phyloP scores from a whole-genome alignment of 176 grass and related monocot genomes.

The Themeda triandra region DNA sequence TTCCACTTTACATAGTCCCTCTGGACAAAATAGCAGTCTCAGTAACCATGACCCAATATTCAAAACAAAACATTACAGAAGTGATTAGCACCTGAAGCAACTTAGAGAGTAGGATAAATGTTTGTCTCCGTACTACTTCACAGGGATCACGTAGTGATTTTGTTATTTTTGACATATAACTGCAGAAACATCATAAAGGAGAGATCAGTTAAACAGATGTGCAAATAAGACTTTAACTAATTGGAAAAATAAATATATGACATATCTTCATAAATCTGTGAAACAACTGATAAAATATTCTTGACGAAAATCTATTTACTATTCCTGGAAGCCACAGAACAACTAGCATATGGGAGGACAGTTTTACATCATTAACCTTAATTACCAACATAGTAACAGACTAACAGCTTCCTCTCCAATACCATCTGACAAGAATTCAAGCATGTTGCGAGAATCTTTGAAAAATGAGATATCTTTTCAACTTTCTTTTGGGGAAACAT shows the following conservation, averaged over 20 bases:
- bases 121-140: constrained; percentile 96
- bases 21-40: constrained; percentile 49
- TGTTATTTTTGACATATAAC: constrained; percentile 92
- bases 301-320: constrained; percentile 3
- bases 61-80: constrained; percentile 14
- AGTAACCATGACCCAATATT: constrained; percentile 9
- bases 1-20: constrained; percentile 98
- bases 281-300: neutral
- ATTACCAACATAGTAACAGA: neutral
- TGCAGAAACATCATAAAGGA: constrained; percentile 40
- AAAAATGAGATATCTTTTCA: neutral
- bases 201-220: constrained; percentile 17
- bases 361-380: neutral
- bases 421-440: neutral
- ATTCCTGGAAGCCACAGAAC: neutral
- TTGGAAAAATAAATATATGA: neutral
- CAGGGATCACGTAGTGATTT: constrained; percentile 80
- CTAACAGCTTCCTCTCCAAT: neutral
- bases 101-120: constrained; percentile 89
- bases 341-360: neutral
- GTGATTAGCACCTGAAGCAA: constrained; percentile 68
- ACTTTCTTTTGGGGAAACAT: neutral
- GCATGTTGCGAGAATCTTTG: neutral
- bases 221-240: constrained; percentile 14
- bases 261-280: neutral